These are phyloP conservation scores for Tolypocladium sp. DNA, from an alignment of 2,329 filamentous ascomycete species.

Conservation along the genomic window DNA sequence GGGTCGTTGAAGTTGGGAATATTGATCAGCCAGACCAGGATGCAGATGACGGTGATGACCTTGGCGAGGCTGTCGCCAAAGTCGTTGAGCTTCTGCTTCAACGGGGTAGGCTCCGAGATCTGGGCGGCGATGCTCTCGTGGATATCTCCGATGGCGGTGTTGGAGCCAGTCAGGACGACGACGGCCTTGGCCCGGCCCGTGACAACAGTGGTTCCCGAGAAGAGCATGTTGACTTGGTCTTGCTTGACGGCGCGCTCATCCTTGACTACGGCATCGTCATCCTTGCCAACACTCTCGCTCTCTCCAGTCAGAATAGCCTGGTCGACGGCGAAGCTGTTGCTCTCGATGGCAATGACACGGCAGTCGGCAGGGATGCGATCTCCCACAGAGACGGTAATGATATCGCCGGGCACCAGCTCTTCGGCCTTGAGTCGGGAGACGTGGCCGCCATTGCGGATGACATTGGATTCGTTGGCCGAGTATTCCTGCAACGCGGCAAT, in stretches of 20 bases:
- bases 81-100: conserved; percentile 98
- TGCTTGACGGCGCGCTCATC: conserved; percentile 88
- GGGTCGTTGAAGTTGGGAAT: conserved; percentile 95
- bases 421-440: conserved; percentile 86
- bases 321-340: conserved; percentile 95
- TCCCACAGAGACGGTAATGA: conserved; percentile 80
- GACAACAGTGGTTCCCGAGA: conserved; percentile 95
- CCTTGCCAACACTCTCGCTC: conserved; percentile 93
- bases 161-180: conserved; percentile 80
- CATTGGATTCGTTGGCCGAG: conserved; percentile 95
- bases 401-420: conserved; percentile 88
- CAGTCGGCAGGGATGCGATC: conserved; percentile 94
- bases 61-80: conserved; percentile 95
- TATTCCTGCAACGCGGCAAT: conserved; percentile 98
- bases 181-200: conserved; percentile 87
- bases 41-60: conserved; percentile 94
- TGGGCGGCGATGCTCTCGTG: conserved; percentile 98
- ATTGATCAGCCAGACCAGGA: conserved; percentile 97
- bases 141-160: conserved; percentile 95
- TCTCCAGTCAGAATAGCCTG: conserved; percentile 96
- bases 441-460: conserved; percentile 70
- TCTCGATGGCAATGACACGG: conserved; percentile 79
- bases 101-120: conserved; percentile 91
- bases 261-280: conserved; percentile 53
- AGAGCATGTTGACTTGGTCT: conserved; percentile 95